Conservation (phyloP, 1,284 basidiomycete genomes). For the Mrakiaceae sp. region DNA sequence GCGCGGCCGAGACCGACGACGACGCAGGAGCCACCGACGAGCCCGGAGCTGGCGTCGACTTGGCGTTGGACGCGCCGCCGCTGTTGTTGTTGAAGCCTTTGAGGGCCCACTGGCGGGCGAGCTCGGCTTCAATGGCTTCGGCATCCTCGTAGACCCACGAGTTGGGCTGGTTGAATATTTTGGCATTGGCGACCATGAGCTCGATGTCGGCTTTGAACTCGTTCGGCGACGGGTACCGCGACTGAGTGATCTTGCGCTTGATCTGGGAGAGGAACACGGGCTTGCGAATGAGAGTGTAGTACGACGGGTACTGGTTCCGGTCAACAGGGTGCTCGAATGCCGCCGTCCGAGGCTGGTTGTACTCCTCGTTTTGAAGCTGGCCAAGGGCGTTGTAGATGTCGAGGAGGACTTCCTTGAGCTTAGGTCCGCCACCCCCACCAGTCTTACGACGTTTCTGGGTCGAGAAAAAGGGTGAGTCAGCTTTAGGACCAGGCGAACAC, state of each 20-base stretch:
- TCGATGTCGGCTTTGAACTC: conserved; percentile 69
- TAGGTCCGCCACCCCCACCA: conserved; percentile 2
- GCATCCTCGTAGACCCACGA: conserved; percentile 92
- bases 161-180: conserved; percentile 57
- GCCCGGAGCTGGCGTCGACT: conserved; percentile 4
- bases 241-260: conserved; percentile 64
- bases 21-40: too few relatives aligned
- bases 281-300: conserved; percentile 57
- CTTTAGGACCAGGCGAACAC: conserved; percentile 3
- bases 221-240: conserved; percentile 63
- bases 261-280: conserved; percentile 84
- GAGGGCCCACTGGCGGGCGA: conserved; percentile 43
- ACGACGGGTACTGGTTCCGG: conserved; percentile 77
- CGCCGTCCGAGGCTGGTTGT: conserved; percentile 65
- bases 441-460: conserved; percentile 31
- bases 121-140: conserved; percentile 77
- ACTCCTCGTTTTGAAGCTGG: conserved; percentile 35
- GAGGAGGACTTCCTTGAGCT: conserved; percentile 49
- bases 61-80: not conserved
- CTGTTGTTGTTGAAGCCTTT: conserved; percentile 23
- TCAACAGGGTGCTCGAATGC: conserved; percentile 72
- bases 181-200: conserved; percentile 87
- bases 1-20: too few relatives aligned
- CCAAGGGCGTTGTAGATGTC: conserved; percentile 25
- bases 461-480: not conserved